Percentiles rank a stretch among this genome's conserved stretches.
These are phyloP conservation scores for Rhizopogon sp. DNA, from an alignment of 768 basidiomycete species.

Conservation along the genomic window DNA sequence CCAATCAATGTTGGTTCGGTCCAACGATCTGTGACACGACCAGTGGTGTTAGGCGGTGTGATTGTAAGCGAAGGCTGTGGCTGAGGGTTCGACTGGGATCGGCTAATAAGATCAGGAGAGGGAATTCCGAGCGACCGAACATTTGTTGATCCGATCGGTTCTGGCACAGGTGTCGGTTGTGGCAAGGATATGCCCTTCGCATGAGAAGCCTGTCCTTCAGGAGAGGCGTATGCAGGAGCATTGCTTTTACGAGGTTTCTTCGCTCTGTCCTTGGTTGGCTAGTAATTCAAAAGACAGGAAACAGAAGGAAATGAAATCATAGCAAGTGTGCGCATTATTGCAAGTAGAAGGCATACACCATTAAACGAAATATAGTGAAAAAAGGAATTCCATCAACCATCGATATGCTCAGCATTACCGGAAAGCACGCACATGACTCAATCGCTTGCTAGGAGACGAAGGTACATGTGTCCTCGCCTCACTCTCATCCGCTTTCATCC, in stretches of 20 bases:
- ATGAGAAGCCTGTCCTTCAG: not conserved
- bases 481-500: conserved; percentile 34
- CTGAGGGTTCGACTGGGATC: not conserved
- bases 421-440: conserved; percentile 86
- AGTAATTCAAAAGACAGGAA: conserved; percentile 11
- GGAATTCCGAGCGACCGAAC: not conserved
- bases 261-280: conserved; percentile 75
- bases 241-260: conserved; percentile 56
- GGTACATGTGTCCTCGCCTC: conserved; percentile 22
- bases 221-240: conserved; percentile 12
- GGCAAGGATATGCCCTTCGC: not conserved
- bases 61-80: conserved; percentile 2
- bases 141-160: not conserved
- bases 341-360: conserved; percentile 24
- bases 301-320: conserved; percentile 11
- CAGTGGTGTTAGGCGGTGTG: conserved; percentile 5
- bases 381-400: conserved; percentile 35
- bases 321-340: conserved; percentile 18
- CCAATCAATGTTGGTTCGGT: conserved; percentile 27
- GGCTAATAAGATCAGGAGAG: not conserved
- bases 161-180: not conserved
- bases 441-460: conserved; percentile 52
- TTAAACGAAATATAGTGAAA: conserved; percentile 16
- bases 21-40: conserved; percentile 27
- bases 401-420: conserved; percentile 49